phyloP scores from a whole-genome alignment of 768 basidiomycete species.

The Phanerochaete carnosa region DNA sequence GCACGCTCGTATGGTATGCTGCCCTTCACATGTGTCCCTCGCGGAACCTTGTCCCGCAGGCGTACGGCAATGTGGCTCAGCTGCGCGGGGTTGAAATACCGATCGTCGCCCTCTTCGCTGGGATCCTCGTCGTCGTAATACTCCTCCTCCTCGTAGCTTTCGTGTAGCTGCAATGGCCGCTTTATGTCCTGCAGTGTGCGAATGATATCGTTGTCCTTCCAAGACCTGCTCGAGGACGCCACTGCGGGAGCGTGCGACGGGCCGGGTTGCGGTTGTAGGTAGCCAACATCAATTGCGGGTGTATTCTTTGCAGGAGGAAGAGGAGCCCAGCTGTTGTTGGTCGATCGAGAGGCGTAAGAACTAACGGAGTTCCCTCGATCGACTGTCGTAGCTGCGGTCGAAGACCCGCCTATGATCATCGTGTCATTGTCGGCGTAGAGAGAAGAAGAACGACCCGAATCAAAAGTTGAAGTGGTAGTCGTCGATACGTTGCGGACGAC shows the following conservation, averaged over 20 bases:
- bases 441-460: conserved; percentile 15
- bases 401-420: conserved; percentile 11
- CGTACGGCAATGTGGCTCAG: conserved; percentile 88
- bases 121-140: conserved; percentile 51
- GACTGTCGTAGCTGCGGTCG: conserved; percentile 20
- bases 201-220: conserved; percentile 25
- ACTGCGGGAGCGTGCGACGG: conserved; percentile 22
- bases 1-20: conserved; percentile 87
- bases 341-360: conserved; percentile 23
- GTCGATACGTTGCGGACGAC: conserved; percentile 9
- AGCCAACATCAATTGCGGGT: conserved; percentile 1
- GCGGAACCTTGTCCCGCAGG: conserved; percentile 85
- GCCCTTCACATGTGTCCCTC: conserved; percentile 86
- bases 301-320: conserved; percentile 9
- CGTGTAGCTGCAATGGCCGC: conserved; percentile 40
- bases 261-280: conserved; percentile 27
- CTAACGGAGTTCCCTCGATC: conserved; percentile 28
- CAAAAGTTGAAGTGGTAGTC: conserved; percentile 11
- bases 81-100: conserved; percentile 86
- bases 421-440: conserved; percentile 13
- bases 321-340: conserved; percentile 16
- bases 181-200: conserved; percentile 29
- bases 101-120: conserved; percentile 51
- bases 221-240: conserved; percentile 16
- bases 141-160: conserved; percentile 48